A percentile compares a stretch with the other conserved stretches of the same genome.
These are phyloP conservation scores for Cercospora sp. DNA, from an alignment of 2,329 filamentous ascomycete genomes.

Conservation along the genomic window DNA sequence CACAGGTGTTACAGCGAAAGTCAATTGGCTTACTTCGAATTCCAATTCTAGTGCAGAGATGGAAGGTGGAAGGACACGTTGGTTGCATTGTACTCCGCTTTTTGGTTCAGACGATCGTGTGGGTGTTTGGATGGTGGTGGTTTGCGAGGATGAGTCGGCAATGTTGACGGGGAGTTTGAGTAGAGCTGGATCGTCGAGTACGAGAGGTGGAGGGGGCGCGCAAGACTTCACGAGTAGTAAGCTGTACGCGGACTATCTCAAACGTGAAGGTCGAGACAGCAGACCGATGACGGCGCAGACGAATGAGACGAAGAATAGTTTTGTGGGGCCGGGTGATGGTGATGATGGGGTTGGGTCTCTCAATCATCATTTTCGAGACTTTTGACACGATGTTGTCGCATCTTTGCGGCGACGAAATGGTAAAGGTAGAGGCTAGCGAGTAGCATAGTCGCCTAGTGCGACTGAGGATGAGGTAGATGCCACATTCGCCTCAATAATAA, in stretches of 20 bases:
- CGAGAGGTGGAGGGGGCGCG: constrained; percentile 3
- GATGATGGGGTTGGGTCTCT: constrained; percentile 29
- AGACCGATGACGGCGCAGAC: constrained; percentile 15
- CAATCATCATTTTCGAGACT: constrained; percentile 34
- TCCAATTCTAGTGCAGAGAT: constrained; percentile 12
- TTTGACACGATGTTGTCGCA: constrained; percentile 22
- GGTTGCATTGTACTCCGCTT: constrained; percentile 49
- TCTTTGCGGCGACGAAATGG: not conserved
- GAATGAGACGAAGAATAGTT: not conserved
- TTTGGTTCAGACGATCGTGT: constrained; percentile 45
- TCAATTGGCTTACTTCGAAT: constrained; percentile 41
- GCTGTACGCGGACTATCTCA: constrained; percentile 42
- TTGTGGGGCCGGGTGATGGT: not conserved
- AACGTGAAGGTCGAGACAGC: constrained; percentile 32
- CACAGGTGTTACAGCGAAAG: constrained; percentile 46
- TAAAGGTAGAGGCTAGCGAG: not conserved
- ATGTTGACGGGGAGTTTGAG: constrained; percentile 29
- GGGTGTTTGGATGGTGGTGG: constrained; percentile 51
- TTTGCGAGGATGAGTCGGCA: constrained; percentile 44
- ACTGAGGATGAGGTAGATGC: not conserved
- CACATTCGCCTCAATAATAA: not conserved
- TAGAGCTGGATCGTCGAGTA: not conserved
- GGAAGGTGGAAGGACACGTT: constrained; percentile 38
- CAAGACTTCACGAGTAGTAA: constrained; percentile 34
- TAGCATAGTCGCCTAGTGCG: not conserved